Evolutionary conservation across 2,329 filamentous ascomycete genomes (phyloP).

Genomic region (Fusarium torreyae): DNA sequence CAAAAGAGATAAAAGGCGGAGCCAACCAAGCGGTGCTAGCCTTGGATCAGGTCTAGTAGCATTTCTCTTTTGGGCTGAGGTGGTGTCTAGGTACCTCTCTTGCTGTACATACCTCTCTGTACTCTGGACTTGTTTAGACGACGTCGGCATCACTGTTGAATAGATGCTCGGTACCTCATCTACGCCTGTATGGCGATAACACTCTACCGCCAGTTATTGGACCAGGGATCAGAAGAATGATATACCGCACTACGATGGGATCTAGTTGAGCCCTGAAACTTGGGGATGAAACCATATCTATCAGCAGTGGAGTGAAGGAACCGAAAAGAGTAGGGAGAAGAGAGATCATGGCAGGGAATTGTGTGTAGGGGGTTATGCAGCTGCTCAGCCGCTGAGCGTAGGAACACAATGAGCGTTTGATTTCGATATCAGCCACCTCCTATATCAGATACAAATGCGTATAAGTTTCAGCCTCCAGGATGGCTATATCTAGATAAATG

Average conservation of each 20-base stretch:
- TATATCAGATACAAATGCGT: background rate
- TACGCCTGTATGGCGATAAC: constrained; percentile 15
- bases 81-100: constrained; percentile 12
- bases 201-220: constrained; percentile 16
- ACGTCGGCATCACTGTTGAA: constrained; percentile 1
- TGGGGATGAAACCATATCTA: constrained; percentile 32
- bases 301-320: constrained; percentile 15
- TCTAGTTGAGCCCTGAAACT: constrained; percentile 35
- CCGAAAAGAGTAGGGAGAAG: constrained; percentile 32
- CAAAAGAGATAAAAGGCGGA: constrained; percentile 46
- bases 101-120: background rate
- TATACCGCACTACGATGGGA: constrained; percentile 22
- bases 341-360: constrained; percentile 25
- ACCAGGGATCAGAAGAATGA: background rate
- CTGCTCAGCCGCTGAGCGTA: background rate
- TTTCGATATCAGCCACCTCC: background rate
- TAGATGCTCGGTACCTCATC: background rate
- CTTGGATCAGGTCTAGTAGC: constrained; percentile 33
- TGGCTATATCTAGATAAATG: background rate
- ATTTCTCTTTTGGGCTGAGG: constrained; percentile 28
- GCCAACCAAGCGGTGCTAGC: constrained; percentile 33
- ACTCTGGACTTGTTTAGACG: too few species aligned
- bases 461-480: background rate
- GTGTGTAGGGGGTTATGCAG: constrained; percentile 6
- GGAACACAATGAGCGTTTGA: background rate